Percentiles rank a stretch among this genome's conserved stretches.
Conservation (phyloP, 768 basidiomycete species). For the Paxillus involutus region DNA sequence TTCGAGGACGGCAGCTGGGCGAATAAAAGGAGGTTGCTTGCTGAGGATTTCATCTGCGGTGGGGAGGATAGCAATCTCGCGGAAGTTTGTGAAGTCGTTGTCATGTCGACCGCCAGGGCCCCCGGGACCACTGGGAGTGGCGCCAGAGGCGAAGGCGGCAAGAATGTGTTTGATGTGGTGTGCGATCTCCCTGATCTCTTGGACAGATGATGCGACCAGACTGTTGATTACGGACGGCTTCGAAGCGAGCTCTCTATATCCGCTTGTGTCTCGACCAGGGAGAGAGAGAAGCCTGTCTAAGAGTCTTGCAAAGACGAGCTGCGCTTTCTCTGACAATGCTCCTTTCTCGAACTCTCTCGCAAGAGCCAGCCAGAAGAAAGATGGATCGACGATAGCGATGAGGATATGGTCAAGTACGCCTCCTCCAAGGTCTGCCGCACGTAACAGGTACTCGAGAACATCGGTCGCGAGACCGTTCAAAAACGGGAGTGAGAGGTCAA, state of each 20-base stretch:
- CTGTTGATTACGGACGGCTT: slow-evolving; percentile 26
- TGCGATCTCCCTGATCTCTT: slow-evolving; percentile 31
- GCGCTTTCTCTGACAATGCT: slow-evolving; percentile 32
- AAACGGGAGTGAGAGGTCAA: slow-evolving; percentile 38
- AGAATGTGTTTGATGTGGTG: slow-evolving; percentile 44
- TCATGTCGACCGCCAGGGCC: slow-evolving; percentile 69
- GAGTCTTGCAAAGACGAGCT: slow-evolving; percentile 47
- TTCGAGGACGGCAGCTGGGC: too few relatives aligned
- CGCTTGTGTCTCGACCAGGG: slow-evolving; percentile 30
- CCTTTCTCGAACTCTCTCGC: slow-evolving; percentile 32
- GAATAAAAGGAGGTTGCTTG: too few relatives aligned
- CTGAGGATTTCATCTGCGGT: too few relatives aligned
- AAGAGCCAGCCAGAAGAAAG: slow-evolving; percentile 50
- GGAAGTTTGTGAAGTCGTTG: slow-evolving; percentile 64
- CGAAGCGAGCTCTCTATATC: slow-evolving; percentile 41
- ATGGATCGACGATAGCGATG: slow-evolving; percentile 45
- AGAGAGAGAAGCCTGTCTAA: slow-evolving; percentile 46
- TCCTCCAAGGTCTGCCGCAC: slow-evolving; percentile 43
- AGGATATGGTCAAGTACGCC: slow-evolving; percentile 43
- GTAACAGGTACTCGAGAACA: slow-evolving; percentile 41
- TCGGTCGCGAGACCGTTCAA: slow-evolving; percentile 41
- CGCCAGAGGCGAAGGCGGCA: slow-evolving; percentile 25
- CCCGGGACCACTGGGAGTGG: slow-evolving; percentile 11
- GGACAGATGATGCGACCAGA: slow-evolving; percentile 25
- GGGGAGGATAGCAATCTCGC: too few relatives aligned